These are phyloP conservation scores for Diaporthe aspalathi DNA, from an alignment of 2,329 filamentous ascomycete genomes.

Conservation along the genomic window DNA sequence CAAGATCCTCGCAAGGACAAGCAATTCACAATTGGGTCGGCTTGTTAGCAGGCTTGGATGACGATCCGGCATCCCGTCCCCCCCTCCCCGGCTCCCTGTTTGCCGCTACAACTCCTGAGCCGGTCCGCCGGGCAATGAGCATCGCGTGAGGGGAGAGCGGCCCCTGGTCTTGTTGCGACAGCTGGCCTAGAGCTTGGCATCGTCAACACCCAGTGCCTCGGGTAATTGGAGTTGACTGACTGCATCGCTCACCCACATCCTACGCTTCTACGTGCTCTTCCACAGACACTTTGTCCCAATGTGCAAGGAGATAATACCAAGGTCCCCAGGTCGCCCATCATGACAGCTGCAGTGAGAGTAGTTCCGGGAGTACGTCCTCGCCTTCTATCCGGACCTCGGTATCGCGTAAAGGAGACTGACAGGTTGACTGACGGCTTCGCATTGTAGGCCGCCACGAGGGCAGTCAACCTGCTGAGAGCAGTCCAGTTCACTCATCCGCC, in stretches of 20 bases:
- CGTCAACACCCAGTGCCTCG: constrained; percentile 27
- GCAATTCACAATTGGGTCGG: not conserved
- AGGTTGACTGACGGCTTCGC: not conserved
- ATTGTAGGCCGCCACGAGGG: constrained; percentile 68
- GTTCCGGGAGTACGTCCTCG: constrained; percentile 49
- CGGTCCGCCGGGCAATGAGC: not conserved
- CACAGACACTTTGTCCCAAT: not conserved
- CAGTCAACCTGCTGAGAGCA: constrained; percentile 82
- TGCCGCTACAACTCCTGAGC: constrained; percentile 9
- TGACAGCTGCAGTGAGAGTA: constrained; percentile 50
- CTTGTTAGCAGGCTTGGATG: not conserved
- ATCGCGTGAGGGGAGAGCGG: constrained; percentile 12
- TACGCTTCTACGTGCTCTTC: no score
- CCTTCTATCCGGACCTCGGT: not conserved
- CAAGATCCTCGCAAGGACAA: not conserved
- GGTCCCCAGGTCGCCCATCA: constrained; percentile 34
- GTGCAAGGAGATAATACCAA: not conserved
- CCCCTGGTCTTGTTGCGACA: constrained; percentile 8
- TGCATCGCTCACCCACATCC: not conserved
- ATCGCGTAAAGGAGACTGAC: no score
- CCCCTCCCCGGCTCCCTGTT: constrained; percentile 4
- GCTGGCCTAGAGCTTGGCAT: constrained; percentile 14
- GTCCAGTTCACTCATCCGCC: constrained; percentile 91
- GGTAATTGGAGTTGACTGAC: constrained; percentile 4
- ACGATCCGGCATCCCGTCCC: constrained; percentile 20